A percentile compares a stretch with the other conserved stretches of the same genome.
Conservation (phyloP, 192 early-diverging fungal genomes). For the Mortierella alpina region DNA sequence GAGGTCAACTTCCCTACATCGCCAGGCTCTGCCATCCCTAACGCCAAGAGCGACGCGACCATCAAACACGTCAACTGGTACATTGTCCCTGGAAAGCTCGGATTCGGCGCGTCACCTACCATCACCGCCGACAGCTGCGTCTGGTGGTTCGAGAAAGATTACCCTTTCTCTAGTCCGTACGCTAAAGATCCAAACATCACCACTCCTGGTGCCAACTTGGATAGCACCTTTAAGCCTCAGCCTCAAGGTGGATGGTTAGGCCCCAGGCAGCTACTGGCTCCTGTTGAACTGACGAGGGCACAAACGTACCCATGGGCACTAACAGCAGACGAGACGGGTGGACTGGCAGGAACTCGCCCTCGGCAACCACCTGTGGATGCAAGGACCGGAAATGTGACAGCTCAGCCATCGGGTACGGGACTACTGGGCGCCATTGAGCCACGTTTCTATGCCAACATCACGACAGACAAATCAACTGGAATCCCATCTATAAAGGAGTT, state of each 20-base stretch:
- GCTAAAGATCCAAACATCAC: slow-evolving; percentile 42
- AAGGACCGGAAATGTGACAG: slow-evolving; percentile 19
- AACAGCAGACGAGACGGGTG: slow-evolving; percentile 39
- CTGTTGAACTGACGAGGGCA: slow-evolving; percentile 40
- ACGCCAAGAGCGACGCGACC: slow-evolving; percentile 40
- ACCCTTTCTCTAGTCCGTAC: slow-evolving; percentile 40
- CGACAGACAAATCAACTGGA: background rate
- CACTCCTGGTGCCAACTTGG: slow-evolving; percentile 36
- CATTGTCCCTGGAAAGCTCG: slow-evolving; percentile 34
- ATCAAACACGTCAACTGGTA: slow-evolving; percentile 55
- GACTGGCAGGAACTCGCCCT: slow-evolving; percentile 54
- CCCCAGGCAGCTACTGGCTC: slow-evolving; percentile 15
- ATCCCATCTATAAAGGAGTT: slow-evolving; percentile 34
- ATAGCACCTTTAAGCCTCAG: slow-evolving; percentile 55
- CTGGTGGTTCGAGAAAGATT: slow-evolving; percentile 57
- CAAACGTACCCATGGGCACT: slow-evolving; percentile 56
- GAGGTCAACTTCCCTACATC: slow-evolving; percentile 52
- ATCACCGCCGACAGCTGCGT: slow-evolving; percentile 54
- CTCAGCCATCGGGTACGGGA: slow-evolving; percentile 34
- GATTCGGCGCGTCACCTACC: slow-evolving; percentile 26
- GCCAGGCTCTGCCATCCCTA: slow-evolving; percentile 37
- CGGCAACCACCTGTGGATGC: slow-evolving; percentile 33
- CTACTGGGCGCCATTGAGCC: slow-evolving; percentile 48
- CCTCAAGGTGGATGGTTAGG: slow-evolving; percentile 63
- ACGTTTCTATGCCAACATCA: slow-evolving; percentile 55